Percentiles rank a stretch among this genome's conserved stretches.
Evolutionary conservation across 352 stramenopile genomes (phyloP).

Genomic region (Pythium rhizo-oryzae): DNA sequence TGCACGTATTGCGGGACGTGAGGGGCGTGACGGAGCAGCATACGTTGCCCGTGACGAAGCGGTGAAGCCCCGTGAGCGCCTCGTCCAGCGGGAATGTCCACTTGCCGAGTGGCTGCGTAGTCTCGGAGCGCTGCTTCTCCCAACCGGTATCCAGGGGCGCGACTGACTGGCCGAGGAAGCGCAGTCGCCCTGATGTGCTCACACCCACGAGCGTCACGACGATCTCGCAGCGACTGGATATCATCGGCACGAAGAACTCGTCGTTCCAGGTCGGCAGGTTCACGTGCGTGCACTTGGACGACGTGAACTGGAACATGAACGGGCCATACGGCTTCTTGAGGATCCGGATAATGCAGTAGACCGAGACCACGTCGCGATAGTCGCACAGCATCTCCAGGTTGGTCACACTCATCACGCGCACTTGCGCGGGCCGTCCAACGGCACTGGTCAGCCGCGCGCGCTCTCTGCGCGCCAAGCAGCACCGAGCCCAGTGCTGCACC

Average conservation of each 20-base stretch:
- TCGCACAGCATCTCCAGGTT: constrained; percentile 79
- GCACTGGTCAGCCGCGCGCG: constrained; percentile 38
- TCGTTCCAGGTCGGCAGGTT: constrained; percentile 62
- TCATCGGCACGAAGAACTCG: constrained; percentile 75
- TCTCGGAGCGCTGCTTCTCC: constrained; percentile 44
- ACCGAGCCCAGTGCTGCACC: constrained; percentile 39
- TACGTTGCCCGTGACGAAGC: constrained; percentile 66
- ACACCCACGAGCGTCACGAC: constrained; percentile 78
- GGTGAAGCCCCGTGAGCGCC: constrained; percentile 62
- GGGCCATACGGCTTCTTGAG: constrained; percentile 87
- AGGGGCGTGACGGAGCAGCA: constrained; percentile 60
- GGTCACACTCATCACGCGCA: constrained; percentile 46
- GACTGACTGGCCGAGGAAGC: constrained; percentile 73
- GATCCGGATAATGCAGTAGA: constrained; percentile 81
- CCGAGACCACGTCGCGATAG: constrained; percentile 61
- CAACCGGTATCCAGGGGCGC: constrained; percentile 61
- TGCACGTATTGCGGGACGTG: constrained; percentile 59
- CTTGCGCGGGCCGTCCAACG: constrained; percentile 61
- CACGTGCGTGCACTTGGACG: constrained; percentile 53
- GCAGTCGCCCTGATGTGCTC: constrained; percentile 48
- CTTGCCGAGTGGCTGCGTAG: constrained; percentile 56
- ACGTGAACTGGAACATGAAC: constrained; percentile 89
- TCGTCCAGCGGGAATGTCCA: constrained; percentile 85
- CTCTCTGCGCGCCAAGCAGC: constrained; percentile 43
- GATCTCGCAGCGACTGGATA: constrained; percentile 81